Conservation (phyloP, 2,329 filamentous ascomycete genomes). For the Chaetomiaceae sp. region DNA sequence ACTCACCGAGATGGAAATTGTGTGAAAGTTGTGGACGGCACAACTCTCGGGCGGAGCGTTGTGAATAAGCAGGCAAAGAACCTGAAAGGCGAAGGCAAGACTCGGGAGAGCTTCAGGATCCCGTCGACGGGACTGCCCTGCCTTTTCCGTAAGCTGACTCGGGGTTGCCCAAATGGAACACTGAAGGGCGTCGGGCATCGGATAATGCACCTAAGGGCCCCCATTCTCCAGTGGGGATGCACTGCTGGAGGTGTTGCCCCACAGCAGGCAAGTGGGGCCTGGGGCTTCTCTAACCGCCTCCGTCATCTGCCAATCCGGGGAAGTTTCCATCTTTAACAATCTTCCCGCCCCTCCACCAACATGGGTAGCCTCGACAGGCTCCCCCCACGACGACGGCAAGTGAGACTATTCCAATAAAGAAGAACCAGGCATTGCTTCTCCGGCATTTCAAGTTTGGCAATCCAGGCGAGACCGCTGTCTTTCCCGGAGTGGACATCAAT, state of each 20-base stretch:
- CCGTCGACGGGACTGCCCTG: too few species aligned
- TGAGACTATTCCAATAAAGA: not conserved
- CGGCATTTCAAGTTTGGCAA: not conserved
- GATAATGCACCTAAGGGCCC: conserved; percentile 26
- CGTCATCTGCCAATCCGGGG: not conserved
- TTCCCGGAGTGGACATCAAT: too few species aligned
- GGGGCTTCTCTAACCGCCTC: not conserved
- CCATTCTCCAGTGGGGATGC: not conserved
- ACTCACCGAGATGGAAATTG: too few species aligned
- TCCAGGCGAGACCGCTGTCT: too few species aligned
- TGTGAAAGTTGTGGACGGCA: not conserved
- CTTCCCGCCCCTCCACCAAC: too few species aligned
- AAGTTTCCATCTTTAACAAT: not conserved
- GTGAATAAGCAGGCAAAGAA: too few species aligned
- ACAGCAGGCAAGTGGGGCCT: not conserved
- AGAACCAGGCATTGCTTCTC: not conserved
- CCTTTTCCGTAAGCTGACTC: too few species aligned
- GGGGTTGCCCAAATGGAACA: not conserved
- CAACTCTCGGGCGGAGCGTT: too few species aligned
- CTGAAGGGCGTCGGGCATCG: conserved; percentile 16
- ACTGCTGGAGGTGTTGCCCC: not conserved
- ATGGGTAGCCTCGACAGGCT: not conserved
- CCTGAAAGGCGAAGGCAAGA: too few species aligned
- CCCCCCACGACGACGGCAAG: not conserved
- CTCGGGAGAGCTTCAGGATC: too few species aligned